These are phyloP conservation scores for Helminthosporium solani DNA, from an alignment of 2,329 filamentous ascomycete species.

Conservation along the genomic window DNA sequence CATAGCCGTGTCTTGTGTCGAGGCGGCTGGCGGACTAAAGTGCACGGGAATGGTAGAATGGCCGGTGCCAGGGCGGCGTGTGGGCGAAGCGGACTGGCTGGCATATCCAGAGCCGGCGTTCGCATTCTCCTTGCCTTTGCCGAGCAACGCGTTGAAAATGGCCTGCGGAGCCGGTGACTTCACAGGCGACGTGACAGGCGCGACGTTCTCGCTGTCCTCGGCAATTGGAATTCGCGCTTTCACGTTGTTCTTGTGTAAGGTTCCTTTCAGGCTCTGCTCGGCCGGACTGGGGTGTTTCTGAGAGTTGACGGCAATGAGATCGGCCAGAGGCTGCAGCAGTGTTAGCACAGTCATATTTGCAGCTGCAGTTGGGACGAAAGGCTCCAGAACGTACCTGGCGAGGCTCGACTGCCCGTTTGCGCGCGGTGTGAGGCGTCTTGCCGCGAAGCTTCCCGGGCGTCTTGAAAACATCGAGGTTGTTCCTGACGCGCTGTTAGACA, in stretches of 20 bases:
- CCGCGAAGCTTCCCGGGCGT: constrained; percentile 81
- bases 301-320: constrained; percentile 49
- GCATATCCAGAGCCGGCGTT: constrained; percentile 22
- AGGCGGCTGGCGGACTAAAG: constrained; percentile 18
- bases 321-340: constrained; percentile 47
- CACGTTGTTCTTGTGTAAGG: constrained; percentile 55
- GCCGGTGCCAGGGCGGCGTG: constrained; percentile 33
- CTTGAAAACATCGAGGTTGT: constrained; percentile 94
- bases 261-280: constrained; percentile 51
- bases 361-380: constrained; percentile 35
- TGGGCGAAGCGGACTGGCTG: constrained; percentile 45
- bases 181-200: constrained; percentile 25
- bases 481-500: constrained; percentile 56
- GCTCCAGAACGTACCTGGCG: constrained; percentile 62
- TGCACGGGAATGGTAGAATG: constrained; percentile 7
- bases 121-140: constrained; percentile 32
- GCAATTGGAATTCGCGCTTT: constrained; percentile 63
- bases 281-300: constrained; percentile 55
- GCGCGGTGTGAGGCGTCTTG: constrained; percentile 73
- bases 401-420: constrained; percentile 60
- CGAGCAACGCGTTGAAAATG: constrained; percentile 28
- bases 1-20: constrained; percentile 34
- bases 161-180: constrained; percentile 30
- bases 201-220: constrained; percentile 50
- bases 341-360: constrained; percentile 34